phyloP scores from a whole-genome alignment of 306 rosid genomes.

The Pyrus betulifolia region DNA sequence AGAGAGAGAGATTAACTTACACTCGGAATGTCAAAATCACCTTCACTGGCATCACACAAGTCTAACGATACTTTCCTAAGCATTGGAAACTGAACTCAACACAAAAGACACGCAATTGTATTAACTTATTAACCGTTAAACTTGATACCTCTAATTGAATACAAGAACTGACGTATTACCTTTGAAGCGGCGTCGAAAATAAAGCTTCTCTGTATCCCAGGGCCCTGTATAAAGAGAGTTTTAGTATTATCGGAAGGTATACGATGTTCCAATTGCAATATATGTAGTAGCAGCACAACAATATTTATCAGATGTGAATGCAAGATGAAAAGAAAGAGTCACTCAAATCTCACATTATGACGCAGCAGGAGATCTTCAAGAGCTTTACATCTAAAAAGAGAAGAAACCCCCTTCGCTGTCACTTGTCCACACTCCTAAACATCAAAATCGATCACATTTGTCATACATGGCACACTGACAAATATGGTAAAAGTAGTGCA shows the following conservation, averaged over 20 bases:
- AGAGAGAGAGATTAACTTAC: slow-evolving; percentile 31
- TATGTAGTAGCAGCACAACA: no score
- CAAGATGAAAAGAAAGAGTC: background rate
- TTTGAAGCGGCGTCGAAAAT: slow-evolving; percentile 47
- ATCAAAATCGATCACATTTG: slow-evolving; percentile 14
- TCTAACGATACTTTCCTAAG: slow-evolving; percentile 69
- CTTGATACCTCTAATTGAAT: slow-evolving; percentile 12
- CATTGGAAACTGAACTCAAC: slow-evolving; percentile 47
- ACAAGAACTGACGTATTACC: slow-evolving; percentile 24
- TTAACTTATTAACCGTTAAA: background rate
- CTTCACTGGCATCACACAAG: slow-evolving; percentile 70
- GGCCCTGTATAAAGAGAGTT: slow-evolving; percentile 37
- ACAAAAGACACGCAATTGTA: slow-evolving; percentile 7
- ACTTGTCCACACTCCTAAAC: slow-evolving; percentile 71
- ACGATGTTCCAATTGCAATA: no score
- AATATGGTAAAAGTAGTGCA: no score
- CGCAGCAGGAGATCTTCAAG: slow-evolving; percentile 77
- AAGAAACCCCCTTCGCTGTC: slow-evolving; percentile 58
- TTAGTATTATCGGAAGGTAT: no score
- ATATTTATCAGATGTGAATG: background rate
- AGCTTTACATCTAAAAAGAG: slow-evolving; percentile 62
- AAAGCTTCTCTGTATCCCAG: slow-evolving; percentile 52
- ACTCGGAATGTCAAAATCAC: slow-evolving; percentile 59
- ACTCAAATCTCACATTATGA: slow-evolving; percentile 61
- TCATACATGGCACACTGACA: background rate